Percentiles rank a stretch among this genome's conserved stretches.
Conservation (phyloP, 495 filamentous ascomycete genomes). For the Chaetomium tenue region DNA sequence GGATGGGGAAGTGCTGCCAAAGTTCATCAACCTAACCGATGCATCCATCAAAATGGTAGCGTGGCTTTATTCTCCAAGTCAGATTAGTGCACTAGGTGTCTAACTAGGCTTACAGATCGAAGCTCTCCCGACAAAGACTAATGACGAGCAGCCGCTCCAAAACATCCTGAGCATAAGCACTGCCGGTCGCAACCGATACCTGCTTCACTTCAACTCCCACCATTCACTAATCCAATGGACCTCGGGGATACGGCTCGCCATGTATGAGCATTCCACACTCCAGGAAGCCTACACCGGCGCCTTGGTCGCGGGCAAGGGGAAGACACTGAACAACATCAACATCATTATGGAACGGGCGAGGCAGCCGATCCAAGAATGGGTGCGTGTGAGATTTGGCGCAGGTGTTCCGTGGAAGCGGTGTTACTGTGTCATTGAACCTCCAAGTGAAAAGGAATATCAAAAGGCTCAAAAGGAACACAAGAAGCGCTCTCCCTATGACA, state of each 20-base stretch:
- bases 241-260: constrained; percentile 85
- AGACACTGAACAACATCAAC: constrained; percentile 78
- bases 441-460: constrained; percentile 85
- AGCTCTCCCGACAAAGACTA: constrained; percentile 75
- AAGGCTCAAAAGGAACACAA: constrained; percentile 80
- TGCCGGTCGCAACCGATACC: constrained; percentile 89
- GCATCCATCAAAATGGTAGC: constrained; percentile 94
- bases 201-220: constrained; percentile 92
- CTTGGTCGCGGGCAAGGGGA: constrained; percentile 92
- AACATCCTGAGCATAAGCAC: constrained; percentile 95
- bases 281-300: constrained; percentile 97
- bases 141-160: constrained; percentile 72
- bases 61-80: neutral
- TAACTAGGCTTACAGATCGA: constrained; percentile 64
- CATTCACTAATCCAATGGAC: constrained; percentile 96
- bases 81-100: neutral
- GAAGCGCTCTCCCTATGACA: constrained; percentile 82
- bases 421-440: constrained; percentile 91
- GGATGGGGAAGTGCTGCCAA: constrained; percentile 82
- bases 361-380: constrained; percentile 87
- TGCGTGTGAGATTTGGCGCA: constrained; percentile 89
- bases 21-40: constrained; percentile 96
- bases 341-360: constrained; percentile 76
- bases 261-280: constrained; percentile 90
- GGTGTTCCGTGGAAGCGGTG: constrained; percentile 95